phyloP scores from a whole-genome alignment of 2,329 filamentous ascomycete species.

The Trematosphaeria pertusa region DNA sequence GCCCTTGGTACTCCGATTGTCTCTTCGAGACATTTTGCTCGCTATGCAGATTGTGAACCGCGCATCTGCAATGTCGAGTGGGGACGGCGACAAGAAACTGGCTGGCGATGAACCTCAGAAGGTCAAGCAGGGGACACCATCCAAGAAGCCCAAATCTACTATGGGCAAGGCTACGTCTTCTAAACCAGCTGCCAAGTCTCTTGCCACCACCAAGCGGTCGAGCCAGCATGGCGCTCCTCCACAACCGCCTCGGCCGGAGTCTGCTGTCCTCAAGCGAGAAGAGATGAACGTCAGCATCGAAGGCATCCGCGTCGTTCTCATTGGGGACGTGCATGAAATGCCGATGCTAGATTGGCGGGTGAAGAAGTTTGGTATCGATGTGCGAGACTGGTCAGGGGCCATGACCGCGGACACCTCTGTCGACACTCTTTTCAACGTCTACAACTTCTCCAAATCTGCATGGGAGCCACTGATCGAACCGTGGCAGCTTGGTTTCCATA shows the following conservation, averaged over 20 bases:
- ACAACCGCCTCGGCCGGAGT: constrained; percentile 60
- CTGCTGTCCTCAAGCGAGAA: constrained; percentile 70
- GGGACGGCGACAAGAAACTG: constrained; percentile 52
- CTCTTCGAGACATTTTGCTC: constrained; percentile 91
- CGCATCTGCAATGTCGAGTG: constrained; percentile 83
- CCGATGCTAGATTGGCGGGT: constrained; percentile 93
- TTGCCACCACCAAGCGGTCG: constrained; percentile 51
- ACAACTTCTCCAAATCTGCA: constrained; percentile 98
- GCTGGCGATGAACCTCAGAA: constrained; percentile 62
- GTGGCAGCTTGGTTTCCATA: constrained; percentile 91
- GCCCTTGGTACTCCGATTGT: constrained; percentile 87
- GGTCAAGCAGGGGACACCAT: constrained; percentile 58
- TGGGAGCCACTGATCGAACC: constrained; percentile 98
- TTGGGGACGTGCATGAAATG: constrained; percentile 94
- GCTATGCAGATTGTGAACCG: constrained; percentile 91
- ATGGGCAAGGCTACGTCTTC: constrained; percentile 55
- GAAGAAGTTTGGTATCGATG: constrained; percentile 84
- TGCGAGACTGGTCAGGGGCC: constrained; percentile 88
- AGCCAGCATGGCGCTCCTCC: constrained; percentile 63
- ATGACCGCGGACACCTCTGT: constrained; percentile 89
- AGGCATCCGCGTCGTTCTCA: constrained; percentile 89
- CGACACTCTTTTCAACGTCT: constrained; percentile 94
- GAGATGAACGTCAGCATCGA: constrained; percentile 86
- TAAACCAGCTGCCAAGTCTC: constrained; percentile 54
- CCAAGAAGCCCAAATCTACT: constrained; percentile 57